Conservation (phyloP, 228 moss, liverwort and hornwort species). For the Sphagnum fallax region DNA sequence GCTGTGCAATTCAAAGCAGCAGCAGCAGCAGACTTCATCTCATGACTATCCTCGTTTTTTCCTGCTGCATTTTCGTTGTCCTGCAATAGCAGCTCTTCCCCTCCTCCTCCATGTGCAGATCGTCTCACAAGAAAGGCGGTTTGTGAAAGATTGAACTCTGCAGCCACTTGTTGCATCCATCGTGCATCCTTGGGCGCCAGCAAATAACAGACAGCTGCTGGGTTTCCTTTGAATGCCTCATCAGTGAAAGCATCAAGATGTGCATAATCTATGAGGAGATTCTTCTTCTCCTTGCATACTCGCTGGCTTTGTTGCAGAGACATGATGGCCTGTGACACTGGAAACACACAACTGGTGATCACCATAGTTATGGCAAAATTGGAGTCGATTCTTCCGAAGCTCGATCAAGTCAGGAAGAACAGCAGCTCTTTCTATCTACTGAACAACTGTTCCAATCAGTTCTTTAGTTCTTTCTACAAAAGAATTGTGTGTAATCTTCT, state of each 20-base stretch:
- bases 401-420: no score
- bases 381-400: no score
- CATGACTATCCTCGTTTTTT: neutral
- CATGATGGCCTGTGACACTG: conserved; percentile 19
- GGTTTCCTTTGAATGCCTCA: conserved; percentile 41
- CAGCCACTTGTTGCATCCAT: conserved; percentile 71
- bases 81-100: neutral
- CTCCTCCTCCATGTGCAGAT: neutral
- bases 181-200: conserved; percentile 20
- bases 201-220: conserved; percentile 50
- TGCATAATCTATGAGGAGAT: conserved; percentile 23
- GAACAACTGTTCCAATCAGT: no score
- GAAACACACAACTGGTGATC: conserved; percentile 30
- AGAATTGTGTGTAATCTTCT: no score
- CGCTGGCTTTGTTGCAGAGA: neutral
- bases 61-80: neutral
- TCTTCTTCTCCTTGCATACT: neutral
- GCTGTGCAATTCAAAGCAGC: no score
- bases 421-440: no score
- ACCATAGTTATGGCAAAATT: neutral
- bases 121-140: conserved; percentile 44
- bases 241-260: conserved; percentile 62
- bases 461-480: no score
- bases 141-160: conserved; percentile 53
- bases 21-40: neutral